Base-by-base conservation (phyloP, 73 alveolate genomes). In the Breviolum minutum region DNA sequence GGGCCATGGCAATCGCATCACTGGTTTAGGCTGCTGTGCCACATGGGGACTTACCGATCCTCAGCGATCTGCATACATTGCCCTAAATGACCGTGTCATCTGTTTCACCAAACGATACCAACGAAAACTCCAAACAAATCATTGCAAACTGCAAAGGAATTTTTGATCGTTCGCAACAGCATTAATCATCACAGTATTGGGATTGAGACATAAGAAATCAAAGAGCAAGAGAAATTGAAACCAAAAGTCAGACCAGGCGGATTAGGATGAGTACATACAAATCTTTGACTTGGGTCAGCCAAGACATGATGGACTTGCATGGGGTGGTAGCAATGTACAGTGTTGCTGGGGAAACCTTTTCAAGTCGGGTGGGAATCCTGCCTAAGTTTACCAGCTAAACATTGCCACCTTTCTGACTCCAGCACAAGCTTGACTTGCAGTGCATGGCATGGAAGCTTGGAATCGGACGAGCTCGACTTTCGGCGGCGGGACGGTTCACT, bases 11-110 rank as follows among this genome's bases (percentile, higher is more conserved):
- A 82, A 24, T 61, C 91, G 91, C 91, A 24, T 82, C 74, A 19
- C 69, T 8, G 91, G 91, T 60, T 82, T 82, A 4, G 54, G 91
- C 91, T 73, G 74, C n/a, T 48, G 74, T 22, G 63, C 27, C 6
- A 54, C 74, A 24, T 48, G 24, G 7, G 91, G 91, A 24, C 91
- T 82, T 73, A 82, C 91, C 9, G 74, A 82, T 60, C 91, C 91
- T 82, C 26, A 61, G 54, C 60, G 16, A 9, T 9, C 22, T 77
- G 86, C n/a, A 13, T 12, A 77, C n/a, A 77, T 20, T 8, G 32
- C 26, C 10, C 29, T 20, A 11, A 71, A 11, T 48, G 40, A 71
- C 30, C 81, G 40, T 20, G 29, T 20, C 12, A 12, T 30, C 10
- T 16, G 19, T 16, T 11, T 30, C 13, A 71, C 81, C 2, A 48